Evolutionary conservation across 1,284 basidiomycete genomes (phyloP), one percentile per base, ranked within the genome.

Genomic region (Cryptococcus wingfieldii): DNA sequence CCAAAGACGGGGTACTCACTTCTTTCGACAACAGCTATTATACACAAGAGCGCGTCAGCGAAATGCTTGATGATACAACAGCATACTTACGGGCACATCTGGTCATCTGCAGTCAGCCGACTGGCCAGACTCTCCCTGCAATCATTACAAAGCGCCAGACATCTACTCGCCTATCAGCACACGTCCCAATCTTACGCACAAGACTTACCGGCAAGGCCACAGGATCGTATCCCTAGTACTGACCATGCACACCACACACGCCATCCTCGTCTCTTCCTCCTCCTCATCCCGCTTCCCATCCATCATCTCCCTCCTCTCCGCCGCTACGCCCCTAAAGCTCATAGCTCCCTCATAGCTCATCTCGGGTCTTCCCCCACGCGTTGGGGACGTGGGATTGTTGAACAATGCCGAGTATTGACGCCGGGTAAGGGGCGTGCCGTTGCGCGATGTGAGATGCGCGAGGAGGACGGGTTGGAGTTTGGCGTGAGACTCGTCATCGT

Each of bases 181-280:
- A 12, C 25, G 31, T 13, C 31, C 34, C 19, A 45, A 19, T 12
- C 7, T 31, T 46, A 8, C 9, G 5, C n/a, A 7, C 10, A 38
- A 19, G 19, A 60, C 65, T 58, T 58, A 67, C 65, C 62, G 59
- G 58, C 76, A 77, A 14, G 76, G 76, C 71, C 72, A 75, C 8
- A 75, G 59, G 27, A 77, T 70, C 7, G 72, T 70, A 63, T 75
- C 69, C 45, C 76, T 66, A 55, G 65, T 60, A 42, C 72, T 66
- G n/a, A 65, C 59, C 61, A 69, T 70, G 63, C 76, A 77, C 9
- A 77, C 68, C 18, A 75, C 71, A 59, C 76, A 77, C 16, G 62
- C 50, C 45, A 64, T 61, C 16, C 65, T 61, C 18, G 68, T 54
- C 50, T 72, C 75, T n/a, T 72, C 72, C 38, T 74, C 75, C 54